Evolutionary conservation across 106 monocot genomes (phyloP).

Genomic region (Dioscorea zingiberensis): DNA sequence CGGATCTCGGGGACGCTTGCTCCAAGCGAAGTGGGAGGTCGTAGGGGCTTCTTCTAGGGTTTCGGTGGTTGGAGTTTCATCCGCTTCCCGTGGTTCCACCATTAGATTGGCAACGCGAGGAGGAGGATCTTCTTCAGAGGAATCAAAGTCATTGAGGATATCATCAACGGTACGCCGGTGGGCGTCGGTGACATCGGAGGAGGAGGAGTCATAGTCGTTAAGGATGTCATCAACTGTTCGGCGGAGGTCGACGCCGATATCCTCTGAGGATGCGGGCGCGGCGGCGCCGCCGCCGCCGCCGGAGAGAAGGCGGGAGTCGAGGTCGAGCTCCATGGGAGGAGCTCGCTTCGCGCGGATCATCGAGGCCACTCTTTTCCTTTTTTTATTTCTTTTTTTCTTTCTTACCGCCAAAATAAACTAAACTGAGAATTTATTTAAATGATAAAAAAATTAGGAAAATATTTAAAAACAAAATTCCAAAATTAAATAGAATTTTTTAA

Average conservation of each 20-base stretch:
- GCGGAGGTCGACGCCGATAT: constrained; percentile 23
- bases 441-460: no score
- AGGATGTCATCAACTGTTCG: constrained; percentile 96
- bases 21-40: constrained; percentile 8
- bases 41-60: constrained; percentile 16
- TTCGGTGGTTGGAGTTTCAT: background rate
- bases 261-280: no score
- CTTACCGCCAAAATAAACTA: no score
- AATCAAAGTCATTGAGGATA: constrained; percentile 56
- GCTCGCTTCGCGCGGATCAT: background rate
- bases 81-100: background rate
- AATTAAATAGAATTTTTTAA: no score
- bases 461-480: no score
- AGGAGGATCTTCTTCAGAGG: background rate
- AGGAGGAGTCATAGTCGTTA: constrained; percentile 30
- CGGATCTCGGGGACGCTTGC: constrained; percentile 20
- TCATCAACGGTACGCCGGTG: constrained; percentile 88
- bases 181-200: constrained; percentile 16
- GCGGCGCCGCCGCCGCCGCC: constrained; percentile 27
- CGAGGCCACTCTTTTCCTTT: no score
- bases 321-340: constrained; percentile 50
- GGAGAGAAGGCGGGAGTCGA: constrained; percentile 58
- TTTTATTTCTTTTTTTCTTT: no score
- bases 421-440: no score
- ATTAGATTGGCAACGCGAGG: background rate